Conservation (phyloP, 768 basidiomycete species). For the Termitomyces sp. region DNA sequence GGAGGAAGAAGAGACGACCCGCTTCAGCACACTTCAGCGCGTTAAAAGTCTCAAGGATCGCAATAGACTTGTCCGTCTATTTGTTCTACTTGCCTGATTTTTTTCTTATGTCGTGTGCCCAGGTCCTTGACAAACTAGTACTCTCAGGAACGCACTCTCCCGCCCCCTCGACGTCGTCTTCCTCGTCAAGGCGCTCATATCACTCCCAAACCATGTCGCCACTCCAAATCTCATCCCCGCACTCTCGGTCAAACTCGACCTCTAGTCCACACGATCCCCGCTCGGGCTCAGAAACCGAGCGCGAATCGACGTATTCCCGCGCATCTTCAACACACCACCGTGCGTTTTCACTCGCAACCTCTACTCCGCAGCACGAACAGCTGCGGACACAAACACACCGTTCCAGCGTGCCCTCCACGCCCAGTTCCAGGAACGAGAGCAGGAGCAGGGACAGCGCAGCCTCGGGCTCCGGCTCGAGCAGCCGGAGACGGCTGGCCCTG, state of each 20-base stretch:
- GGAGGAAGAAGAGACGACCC: constrained; percentile 31
- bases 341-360: constrained; percentile 2
- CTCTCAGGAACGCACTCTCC: constrained; percentile 18
- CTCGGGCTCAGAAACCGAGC: constrained; percentile 82
- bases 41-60: neutral
- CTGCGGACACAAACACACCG: constrained; percentile 18
- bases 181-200: constrained; percentile 23
- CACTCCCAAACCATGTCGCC: constrained; percentile 25
- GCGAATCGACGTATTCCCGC: constrained; percentile 38
- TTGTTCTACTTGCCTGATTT: constrained; percentile 10
- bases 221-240: no score
- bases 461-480: constrained; percentile 1
- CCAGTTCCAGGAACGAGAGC: constrained; percentile 12
- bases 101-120: constrained; percentile 2
- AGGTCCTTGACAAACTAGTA: constrained; percentile 62
- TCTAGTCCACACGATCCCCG: constrained; percentile 21
- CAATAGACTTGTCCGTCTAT: neutral
- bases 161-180: constrained; percentile 53
- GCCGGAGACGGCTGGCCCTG: constrained; percentile 4
- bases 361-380: neutral
- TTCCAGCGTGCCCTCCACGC: constrained; percentile 42
- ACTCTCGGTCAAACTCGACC: constrained; percentile 23
- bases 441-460: neutral
- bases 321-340: neutral
- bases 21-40: neutral